Conservation (phyloP, 352 stramenopile genomes). For the Phytophthora multivora region DNA sequence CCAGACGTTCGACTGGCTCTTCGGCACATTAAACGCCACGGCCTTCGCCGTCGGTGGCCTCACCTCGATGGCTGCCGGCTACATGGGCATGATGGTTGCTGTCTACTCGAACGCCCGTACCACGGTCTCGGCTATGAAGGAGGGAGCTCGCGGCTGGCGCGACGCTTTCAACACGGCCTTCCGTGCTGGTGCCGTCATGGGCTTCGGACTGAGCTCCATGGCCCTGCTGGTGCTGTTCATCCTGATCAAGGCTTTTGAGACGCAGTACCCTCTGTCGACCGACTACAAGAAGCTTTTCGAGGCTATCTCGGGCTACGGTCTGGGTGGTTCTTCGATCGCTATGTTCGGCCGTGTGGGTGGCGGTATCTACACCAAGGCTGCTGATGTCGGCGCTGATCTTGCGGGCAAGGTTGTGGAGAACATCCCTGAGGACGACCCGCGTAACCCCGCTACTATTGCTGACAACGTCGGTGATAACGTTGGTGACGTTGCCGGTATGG, state of each 20-base stretch:
- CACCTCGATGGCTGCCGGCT: constrained; percentile 97
- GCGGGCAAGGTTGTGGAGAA: constrained; percentile 99
- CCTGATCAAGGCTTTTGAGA: constrained; percentile 94
- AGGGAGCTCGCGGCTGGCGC: constrained; percentile 92
- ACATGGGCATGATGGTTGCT: constrained; percentile 99
- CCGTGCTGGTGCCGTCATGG: constrained; percentile 98
- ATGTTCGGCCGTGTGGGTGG: constrained; percentile 99
- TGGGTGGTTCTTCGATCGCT: constrained; percentile 98
- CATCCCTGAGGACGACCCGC: constrained; percentile 99
- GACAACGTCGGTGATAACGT: constrained; percentile 99
- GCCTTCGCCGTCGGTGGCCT: constrained; percentile 98
- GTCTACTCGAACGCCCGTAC: constrained; percentile 99
- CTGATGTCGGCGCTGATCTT: constrained; percentile 99
- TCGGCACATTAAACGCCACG: constrained; percentile 94
- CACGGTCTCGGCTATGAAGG: constrained; percentile 96
- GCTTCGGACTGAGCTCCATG: constrained; percentile 97
- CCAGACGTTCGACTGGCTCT: constrained; percentile 86
- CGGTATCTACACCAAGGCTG: constrained; percentile 99
- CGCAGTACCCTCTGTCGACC: constrained; percentile 88
- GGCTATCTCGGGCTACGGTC: constrained; percentile 96
- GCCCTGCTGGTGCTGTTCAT: constrained; percentile 98
- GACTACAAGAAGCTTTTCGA: constrained; percentile 94
- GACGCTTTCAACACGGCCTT: constrained; percentile 98
- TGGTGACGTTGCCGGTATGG: constrained; percentile 99
- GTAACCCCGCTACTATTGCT: constrained; percentile 99